These are phyloP conservation scores for Stemphylium lycopersici DNA, from an alignment of 2,329 filamentous ascomycete species.

Conservation along the genomic window DNA sequence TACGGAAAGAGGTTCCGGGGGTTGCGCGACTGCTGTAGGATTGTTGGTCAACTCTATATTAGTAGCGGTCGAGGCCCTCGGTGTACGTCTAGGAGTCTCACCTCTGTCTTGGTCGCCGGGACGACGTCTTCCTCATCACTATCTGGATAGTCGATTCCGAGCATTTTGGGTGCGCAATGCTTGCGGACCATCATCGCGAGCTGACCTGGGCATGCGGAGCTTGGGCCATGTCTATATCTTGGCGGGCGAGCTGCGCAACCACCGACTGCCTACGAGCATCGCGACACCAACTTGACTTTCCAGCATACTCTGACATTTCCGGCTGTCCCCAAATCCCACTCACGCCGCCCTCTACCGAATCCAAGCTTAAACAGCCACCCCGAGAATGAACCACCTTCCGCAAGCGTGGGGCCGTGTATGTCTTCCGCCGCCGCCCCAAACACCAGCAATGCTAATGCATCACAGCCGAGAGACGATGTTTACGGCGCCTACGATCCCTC, in stretches of 20 bases:
- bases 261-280: constrained; percentile 39
- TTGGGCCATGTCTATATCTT: constrained; percentile 34
- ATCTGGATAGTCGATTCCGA: constrained; percentile 53
- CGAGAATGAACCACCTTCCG: constrained; percentile 68
- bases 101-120: constrained; percentile 42
- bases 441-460: constrained; percentile 30
- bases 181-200: constrained; percentile 1
- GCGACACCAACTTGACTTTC: constrained; percentile 30
- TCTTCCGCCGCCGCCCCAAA: constrained; percentile 15
- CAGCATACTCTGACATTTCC: constrained; percentile 14
- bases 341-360: neutral
- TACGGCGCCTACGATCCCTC: constrained; percentile 92
- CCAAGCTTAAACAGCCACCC: neutral
- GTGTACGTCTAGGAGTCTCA: constrained; percentile 41
- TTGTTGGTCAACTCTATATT: constrained; percentile 47
- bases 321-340: neutral
- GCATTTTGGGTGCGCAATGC: constrained; percentile 36
- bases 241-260: constrained; percentile 27
- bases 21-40: constrained; percentile 22
- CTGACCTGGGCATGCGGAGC: constrained; percentile 26
- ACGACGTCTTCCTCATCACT: constrained; percentile 55
- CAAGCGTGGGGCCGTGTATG: constrained; percentile 70
- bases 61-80: constrained; percentile 55
- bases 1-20: constrained; percentile 12
- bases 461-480: constrained; percentile 91